Evolutionary conservation across 768 basidiomycete species (phyloP), one percentile per base, ranked within the genome.

Genomic region (Sarcodon aspratus): DNA sequence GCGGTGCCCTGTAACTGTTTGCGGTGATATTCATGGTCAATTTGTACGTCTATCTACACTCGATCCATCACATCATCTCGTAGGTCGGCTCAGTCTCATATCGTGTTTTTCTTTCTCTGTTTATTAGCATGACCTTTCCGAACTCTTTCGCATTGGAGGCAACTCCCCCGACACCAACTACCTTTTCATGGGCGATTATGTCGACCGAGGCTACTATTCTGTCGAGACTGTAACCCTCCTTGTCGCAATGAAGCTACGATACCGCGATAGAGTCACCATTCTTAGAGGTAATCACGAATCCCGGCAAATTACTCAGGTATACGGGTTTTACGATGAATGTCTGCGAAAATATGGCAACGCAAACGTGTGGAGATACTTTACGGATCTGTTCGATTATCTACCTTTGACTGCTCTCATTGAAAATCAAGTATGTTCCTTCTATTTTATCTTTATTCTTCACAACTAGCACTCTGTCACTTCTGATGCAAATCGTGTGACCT

Each of bases 101-200:
- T 36, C 36, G 21, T 32, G 18, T 33, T 43, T 36, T n/a, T n/a
- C 9, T 47, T 33, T 40, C 50, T 44, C 46, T 50, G 40, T 48
- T 10, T 59, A 47, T 57, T 72, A 99, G 95, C 96, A 99, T 69
- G 96, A 99, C 73, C 86, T 99, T 48, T 95, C 93, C 50, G 96
- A 99, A 66, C 84, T 98, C 37, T 97, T 99, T 70, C 84, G 94
- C 48, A 97, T 98, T 63, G 96, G 96, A 47, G 96, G 96, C 45
- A 95, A 96, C 70, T 95, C 91, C 11, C 96, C 96, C 40, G 93
- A 96, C 68, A 99, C 96, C 55, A 99, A 97, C 70, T 99, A 99
- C 67, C 85, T 99, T 59, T 99, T 98, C 74, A 99, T 99, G 96
- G 96, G 96, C 31, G 96, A 99, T 74, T 99, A 97, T 64, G 96